Evolutionary conservation across 2,329 filamentous ascomycete genomes (phyloP).

Genomic region (Chaetomium globosum): DNA sequence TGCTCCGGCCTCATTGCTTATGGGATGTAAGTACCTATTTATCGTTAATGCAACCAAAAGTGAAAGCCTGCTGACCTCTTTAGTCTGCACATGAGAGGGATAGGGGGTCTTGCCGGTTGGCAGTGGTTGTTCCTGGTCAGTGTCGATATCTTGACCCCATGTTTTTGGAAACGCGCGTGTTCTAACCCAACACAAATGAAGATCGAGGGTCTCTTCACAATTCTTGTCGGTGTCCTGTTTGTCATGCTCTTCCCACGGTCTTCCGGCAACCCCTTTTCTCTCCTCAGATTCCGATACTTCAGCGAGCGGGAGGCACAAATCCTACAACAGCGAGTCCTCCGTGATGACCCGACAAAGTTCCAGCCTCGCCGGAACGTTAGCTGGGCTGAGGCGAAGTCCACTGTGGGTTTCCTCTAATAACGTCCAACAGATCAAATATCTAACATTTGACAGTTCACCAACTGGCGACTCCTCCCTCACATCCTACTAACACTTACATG

Average conservation of each 20-base stretch:
- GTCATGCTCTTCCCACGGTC: constrained; percentile 40
- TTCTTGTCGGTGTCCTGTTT: constrained; percentile 42
- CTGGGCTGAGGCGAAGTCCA: constrained; percentile 41
- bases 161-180: too few species aligned
- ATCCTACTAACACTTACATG: constrained; percentile 40
- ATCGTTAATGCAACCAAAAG: not conserved
- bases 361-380: constrained; percentile 37
- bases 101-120: constrained; percentile 41
- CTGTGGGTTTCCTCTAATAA: constrained; percentile 36
- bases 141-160: not conserved
- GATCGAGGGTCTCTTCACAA: constrained; percentile 46
- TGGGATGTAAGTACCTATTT: constrained; percentile 40
- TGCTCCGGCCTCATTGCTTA: constrained; percentile 49
- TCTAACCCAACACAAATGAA: constrained; percentile 22
- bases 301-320: constrained; percentile 44
- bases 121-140: constrained; percentile 43
- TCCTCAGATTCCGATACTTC: constrained; percentile 41
- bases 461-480: constrained; percentile 45
- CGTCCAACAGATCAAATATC: not conserved
- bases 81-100: constrained; percentile 42
- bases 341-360: constrained; percentile 44
- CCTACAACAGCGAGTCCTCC: constrained; percentile 41
- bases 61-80: not conserved
- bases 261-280: constrained; percentile 39
- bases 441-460: constrained; percentile 40